Conservation (phyloP, 1,284 basidiomycete species). For the Cryptococcus maquisensis region DNA sequence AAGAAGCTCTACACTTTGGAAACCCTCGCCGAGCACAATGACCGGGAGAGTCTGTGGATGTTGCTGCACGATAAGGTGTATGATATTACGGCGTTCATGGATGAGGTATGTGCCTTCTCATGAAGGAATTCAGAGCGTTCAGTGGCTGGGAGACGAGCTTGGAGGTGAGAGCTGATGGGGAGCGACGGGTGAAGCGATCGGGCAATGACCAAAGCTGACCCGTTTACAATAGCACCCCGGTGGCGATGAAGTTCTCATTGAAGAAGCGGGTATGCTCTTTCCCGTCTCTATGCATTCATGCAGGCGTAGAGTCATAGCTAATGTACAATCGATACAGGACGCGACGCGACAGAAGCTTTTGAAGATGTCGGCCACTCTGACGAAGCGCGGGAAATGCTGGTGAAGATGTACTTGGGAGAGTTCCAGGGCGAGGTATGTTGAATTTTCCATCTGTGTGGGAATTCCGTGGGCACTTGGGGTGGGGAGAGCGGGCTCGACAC, state of each 20-base stretch:
- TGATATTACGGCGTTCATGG: constrained; percentile 88
- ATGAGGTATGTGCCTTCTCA: constrained; percentile 66
- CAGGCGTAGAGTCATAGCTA: neutral
- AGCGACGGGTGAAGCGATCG: neutral
- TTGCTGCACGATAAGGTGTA: constrained; percentile 88
- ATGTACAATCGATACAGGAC: constrained; percentile 47
- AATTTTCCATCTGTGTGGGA: neutral
- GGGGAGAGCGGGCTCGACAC: neutral
- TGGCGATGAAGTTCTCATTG: constrained; percentile 93
- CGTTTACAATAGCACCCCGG: constrained; percentile 73
- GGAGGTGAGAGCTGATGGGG: neutral
- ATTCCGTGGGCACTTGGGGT: neutral
- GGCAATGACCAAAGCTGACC: neutral
- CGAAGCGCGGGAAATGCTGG: constrained; percentile 86
- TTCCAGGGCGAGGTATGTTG: constrained; percentile 61
- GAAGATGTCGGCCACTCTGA: constrained; percentile 99
- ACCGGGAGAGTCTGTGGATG: constrained; percentile 70
- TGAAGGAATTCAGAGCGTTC: neutral
- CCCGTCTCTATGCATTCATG: neutral
- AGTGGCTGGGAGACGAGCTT: no score
- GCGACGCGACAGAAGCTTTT: constrained; percentile 96
- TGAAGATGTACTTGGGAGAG: constrained; percentile 69
- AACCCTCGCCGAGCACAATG: constrained; percentile 67
- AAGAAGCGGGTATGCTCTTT: constrained; percentile 76
- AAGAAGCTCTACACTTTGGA: neutral